phyloP scores from a whole-genome alignment of 805 yeast genomes.

The Yarrowia deformans region DNA sequence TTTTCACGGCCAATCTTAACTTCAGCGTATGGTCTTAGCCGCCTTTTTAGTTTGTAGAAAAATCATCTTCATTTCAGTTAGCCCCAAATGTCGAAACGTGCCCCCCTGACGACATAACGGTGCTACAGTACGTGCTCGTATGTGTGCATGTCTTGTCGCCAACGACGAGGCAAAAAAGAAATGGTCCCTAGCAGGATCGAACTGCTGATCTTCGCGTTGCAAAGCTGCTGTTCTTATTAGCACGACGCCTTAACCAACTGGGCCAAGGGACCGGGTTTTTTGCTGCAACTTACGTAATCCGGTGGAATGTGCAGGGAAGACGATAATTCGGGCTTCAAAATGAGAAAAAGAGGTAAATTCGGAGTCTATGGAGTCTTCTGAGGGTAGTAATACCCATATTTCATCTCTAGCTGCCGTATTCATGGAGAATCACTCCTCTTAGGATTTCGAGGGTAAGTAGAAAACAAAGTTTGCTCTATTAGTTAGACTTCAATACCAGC shows the following conservation, averaged over 20 bases:
- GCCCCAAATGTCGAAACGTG: background rate
- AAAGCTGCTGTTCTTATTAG: constrained; percentile 36
- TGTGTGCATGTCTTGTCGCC: no score
- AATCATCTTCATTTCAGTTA: background rate
- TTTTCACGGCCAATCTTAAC: background rate
- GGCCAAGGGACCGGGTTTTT: constrained; percentile 35
- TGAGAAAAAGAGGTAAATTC: no score
- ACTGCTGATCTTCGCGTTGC: constrained; percentile 59
- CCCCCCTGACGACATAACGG: background rate
- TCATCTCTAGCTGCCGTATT: no score
- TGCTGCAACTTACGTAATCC: background rate
- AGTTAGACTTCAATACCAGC: no score
- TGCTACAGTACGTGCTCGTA: no score
- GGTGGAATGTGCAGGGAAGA: background rate
- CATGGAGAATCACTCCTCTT: no score
- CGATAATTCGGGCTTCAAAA: no score
- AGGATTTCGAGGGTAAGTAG: no score
- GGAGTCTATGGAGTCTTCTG: background rate
- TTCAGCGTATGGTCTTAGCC: no score
- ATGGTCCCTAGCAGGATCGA: constrained; percentile 54
- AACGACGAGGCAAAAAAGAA: background rate
- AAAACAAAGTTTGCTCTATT: no score
- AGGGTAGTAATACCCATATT: background rate
- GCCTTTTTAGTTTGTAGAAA: background rate
- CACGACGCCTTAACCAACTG: constrained; percentile 36